These are phyloP conservation scores for Filobasidium wieringae DNA, from an alignment of 768 basidiomycete genomes.

Conservation along the genomic window DNA sequence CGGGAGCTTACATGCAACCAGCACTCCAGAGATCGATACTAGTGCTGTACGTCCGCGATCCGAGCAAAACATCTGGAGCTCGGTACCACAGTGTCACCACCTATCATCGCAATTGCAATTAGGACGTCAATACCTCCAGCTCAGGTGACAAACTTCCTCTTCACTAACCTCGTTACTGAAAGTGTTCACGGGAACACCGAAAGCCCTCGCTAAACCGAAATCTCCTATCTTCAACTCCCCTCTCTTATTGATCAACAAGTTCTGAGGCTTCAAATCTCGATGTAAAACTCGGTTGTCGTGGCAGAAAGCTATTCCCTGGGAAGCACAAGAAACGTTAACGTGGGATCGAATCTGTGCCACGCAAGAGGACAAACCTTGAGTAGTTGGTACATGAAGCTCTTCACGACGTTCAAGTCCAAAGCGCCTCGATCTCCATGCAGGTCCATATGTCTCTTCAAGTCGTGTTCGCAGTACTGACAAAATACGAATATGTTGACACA, in stretches of 20 bases:
- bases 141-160: background rate
- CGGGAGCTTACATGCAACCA: slow-evolving; percentile 67
- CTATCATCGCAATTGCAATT: slow-evolving; percentile 12
- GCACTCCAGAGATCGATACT: slow-evolving; percentile 99
- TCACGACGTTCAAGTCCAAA: slow-evolving; percentile 71
- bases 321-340: background rate
- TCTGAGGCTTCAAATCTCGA: slow-evolving; percentile 96
- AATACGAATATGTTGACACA: slow-evolving; percentile 9
- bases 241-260: slow-evolving; percentile 90
- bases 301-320: slow-evolving; percentile 80
- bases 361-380: slow-evolving; percentile 46
- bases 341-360: background rate
- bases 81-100: slow-evolving; percentile 99
- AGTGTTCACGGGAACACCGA: slow-evolving; percentile 97
- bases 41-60: slow-evolving; percentile 92
- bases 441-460: slow-evolving; percentile 99
- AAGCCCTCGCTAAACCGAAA: slow-evolving; percentile 92
- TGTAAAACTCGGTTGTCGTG: slow-evolving; percentile 97
- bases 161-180: slow-evolving; percentile 73
- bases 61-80: slow-evolving; percentile 92
- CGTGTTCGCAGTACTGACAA: slow-evolving; percentile 72
- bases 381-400: slow-evolving; percentile 96
- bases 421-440: slow-evolving; percentile 92
- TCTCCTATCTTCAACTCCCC: slow-evolving; percentile 95
- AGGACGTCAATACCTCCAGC: background rate